These are phyloP conservation scores for Filosporella fistucella DNA, from an alignment of 495 filamentous ascomycete species.

Conservation along the genomic window DNA sequence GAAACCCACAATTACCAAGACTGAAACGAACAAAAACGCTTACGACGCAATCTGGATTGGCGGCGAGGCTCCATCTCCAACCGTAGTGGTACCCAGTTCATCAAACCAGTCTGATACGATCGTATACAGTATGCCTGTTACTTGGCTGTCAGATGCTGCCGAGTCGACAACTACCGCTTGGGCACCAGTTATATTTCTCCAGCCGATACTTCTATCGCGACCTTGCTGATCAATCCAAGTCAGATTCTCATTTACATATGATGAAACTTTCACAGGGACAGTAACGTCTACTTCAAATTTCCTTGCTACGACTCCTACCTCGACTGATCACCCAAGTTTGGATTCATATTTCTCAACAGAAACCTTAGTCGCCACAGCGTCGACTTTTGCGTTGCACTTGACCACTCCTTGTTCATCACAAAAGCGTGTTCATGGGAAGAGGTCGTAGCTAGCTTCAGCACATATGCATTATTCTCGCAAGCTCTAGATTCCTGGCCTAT, in stretches of 20 bases:
- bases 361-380: background rate
- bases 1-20: background rate
- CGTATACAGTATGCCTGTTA: no score
- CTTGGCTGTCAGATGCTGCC: no score
- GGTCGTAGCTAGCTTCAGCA: constrained; percentile 10
- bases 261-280: background rate
- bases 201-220: background rate
- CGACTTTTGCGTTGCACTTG: constrained; percentile 11
- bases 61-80: no score
- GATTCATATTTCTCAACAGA: background rate
- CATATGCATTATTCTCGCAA: background rate
- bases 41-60: background rate
- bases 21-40: background rate
- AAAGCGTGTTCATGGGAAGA: constrained; percentile 3
- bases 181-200: background rate
- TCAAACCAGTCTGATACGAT: no score
- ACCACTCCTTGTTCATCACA: constrained; percentile 16
- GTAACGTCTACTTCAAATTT: background rate
- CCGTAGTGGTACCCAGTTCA: background rate
- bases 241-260: background rate
- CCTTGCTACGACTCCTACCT: background rate
- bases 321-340: background rate
- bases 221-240: background rate
- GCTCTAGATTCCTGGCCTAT: constrained; percentile 9
- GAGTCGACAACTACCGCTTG: no score